Evolutionary conservation across 2,329 filamentous ascomycete genomes (phyloP).

Genomic region (Ceratocystis smalleyi): DNA sequence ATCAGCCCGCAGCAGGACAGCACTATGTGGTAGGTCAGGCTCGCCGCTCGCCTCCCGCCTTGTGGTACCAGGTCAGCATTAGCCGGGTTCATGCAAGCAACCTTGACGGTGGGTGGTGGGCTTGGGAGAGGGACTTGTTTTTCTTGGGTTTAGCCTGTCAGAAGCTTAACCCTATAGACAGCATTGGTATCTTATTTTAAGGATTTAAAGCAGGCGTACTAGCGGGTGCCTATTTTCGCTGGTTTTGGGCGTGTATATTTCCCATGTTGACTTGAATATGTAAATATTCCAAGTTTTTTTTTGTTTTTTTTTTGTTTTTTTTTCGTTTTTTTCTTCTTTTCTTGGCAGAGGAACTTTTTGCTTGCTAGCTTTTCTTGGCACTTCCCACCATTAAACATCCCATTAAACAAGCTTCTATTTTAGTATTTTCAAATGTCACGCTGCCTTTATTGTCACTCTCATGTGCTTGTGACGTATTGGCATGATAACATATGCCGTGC

Average conservation of each 20-base stretch:
- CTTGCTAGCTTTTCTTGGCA: background rate
- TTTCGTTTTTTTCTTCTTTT: background rate
- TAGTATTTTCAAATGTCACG: background rate
- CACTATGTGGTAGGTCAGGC: background rate
- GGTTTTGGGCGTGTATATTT: no score
- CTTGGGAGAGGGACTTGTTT: no score
- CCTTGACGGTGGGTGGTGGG: background rate
- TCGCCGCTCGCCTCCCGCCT: no score
- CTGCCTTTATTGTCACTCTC: background rate
- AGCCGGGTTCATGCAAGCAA: background rate
- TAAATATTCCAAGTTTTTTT: no score
- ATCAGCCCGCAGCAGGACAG: background rate
- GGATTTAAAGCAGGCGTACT: background rate
- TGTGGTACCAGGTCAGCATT: no score
- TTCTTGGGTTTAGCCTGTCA: background rate
- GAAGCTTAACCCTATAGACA: background rate
- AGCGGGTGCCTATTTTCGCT: background rate
- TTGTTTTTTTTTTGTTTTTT: background rate
- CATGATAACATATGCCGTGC: background rate
- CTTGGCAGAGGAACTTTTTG: background rate
- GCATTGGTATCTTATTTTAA: background rate
- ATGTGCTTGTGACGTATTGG: background rate
- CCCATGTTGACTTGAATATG: background rate
- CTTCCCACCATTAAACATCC: background rate
- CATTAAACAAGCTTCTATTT: conserved; percentile 3